Percentiles rank a stretch among this genome's conserved stretches.
These are phyloP conservation scores for Aspergillus vadensis DNA, from an alignment of 2,329 filamentous ascomycete species.

Conservation along the genomic window DNA sequence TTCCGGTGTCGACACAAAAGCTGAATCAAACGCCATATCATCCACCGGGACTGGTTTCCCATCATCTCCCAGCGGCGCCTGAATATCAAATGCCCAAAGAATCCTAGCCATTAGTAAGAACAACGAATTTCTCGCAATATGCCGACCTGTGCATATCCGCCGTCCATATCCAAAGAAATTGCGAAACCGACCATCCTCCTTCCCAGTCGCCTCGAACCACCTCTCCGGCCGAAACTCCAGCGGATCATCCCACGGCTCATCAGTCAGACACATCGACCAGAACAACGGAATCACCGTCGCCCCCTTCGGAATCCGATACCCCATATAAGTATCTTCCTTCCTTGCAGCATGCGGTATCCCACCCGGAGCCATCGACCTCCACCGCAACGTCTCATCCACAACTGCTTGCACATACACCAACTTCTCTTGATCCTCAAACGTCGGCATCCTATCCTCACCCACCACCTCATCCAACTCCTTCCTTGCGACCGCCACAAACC, in stretches of 20 bases:
- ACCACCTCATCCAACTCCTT: slow-evolving; percentile 39
- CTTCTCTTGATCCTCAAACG: slow-evolving; percentile 26
- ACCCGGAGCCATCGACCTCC: slow-evolving; percentile 41
- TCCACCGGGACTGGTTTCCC: slow-evolving; percentile 30
- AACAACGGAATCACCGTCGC: not conserved
- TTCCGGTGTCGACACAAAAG: slow-evolving; percentile 26
- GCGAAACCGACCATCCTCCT: slow-evolving; percentile 52
- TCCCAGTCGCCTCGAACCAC: slow-evolving; percentile 33
- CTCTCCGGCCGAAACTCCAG: slow-evolving; percentile 43
- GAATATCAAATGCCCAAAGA: slow-evolving; percentile 46
- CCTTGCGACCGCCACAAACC: slow-evolving; percentile 44
- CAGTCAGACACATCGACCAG: slow-evolving; percentile 25
- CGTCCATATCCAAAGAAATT: slow-evolving; percentile 61
- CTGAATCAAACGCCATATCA: slow-evolving; percentile 25
- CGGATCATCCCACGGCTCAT: slow-evolving; percentile 41
- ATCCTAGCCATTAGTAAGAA: slow-evolving; percentile 61
- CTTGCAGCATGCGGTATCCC: slow-evolving; percentile 31
- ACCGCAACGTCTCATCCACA: slow-evolving; percentile 34
- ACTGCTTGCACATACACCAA: slow-evolving; percentile 34
- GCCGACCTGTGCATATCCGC: slow-evolving; percentile 47
- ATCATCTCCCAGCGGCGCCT: slow-evolving; percentile 5
- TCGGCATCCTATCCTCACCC: slow-evolving; percentile 33
- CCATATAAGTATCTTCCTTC: not conserved
- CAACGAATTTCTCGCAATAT: slow-evolving; percentile 39
- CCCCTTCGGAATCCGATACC: not conserved